Conservation (phyloP, 2,329 filamentous ascomycete species). For the Penicillium sumatraense region DNA sequence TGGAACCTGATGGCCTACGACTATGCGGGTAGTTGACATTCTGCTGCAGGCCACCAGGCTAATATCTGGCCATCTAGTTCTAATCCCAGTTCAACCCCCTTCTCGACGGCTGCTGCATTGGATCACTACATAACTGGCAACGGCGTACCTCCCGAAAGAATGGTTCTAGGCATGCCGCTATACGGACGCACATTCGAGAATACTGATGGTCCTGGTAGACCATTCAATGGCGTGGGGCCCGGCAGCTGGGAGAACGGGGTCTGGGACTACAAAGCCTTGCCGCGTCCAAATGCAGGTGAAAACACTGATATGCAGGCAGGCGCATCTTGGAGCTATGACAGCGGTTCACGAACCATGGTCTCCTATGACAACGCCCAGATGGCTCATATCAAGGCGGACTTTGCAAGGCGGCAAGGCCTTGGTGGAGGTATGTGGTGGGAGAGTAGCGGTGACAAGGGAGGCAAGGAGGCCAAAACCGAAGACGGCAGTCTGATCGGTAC, state of each 20-base stretch:
- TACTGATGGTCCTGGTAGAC: slow-evolving; percentile 74
- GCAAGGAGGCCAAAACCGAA: slow-evolving; percentile 42
- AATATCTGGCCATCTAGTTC: slow-evolving; percentile 69
- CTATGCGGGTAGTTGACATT: slow-evolving; percentile 81
- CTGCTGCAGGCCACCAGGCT: slow-evolving; percentile 74
- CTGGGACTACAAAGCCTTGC: slow-evolving; percentile 86
- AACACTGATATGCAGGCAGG: slow-evolving; percentile 64
- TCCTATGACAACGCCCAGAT: slow-evolving; percentile 69
- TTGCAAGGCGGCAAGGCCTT: slow-evolving; percentile 67
- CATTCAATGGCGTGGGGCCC: slow-evolving; percentile 74
- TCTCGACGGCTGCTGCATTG: slow-evolving; percentile 73
- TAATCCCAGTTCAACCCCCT: slow-evolving; percentile 74
- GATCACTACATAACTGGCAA: slow-evolving; percentile 69
- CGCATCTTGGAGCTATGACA: slow-evolving; percentile 79
- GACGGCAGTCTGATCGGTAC: slow-evolving; percentile 69
- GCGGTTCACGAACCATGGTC: slow-evolving; percentile 67
- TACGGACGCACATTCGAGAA: slow-evolving; percentile 86
- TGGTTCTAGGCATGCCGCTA: slow-evolving; percentile 93
- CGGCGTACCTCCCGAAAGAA: slow-evolving; percentile 67
- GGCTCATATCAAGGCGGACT: slow-evolving; percentile 71
- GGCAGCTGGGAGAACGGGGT: slow-evolving; percentile 81
- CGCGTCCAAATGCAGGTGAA: slow-evolving; percentile 69
- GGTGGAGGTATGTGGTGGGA: slow-evolving; percentile 99
- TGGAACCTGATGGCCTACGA: slow-evolving; percentile 80
- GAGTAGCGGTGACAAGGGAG: slow-evolving; percentile 75